Conservation (phyloP, 805 yeast species). For the Starmerella bombi region DNA sequence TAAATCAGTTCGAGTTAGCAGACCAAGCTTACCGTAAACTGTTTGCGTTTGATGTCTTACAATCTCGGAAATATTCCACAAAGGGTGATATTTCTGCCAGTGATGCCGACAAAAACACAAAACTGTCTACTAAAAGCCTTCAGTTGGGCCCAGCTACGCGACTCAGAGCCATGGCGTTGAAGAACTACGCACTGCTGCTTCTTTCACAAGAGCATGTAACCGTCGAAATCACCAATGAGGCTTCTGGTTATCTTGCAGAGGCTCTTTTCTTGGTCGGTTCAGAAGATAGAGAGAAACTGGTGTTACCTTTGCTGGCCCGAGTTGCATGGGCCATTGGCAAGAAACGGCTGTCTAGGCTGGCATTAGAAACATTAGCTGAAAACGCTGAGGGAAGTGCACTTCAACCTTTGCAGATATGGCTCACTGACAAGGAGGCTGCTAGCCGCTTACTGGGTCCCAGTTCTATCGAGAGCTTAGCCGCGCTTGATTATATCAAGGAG, state of each 20-base stretch:
- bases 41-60: constrained; percentile 56
- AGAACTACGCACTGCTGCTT: constrained; percentile 69
- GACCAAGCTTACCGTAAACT: constrained; percentile 44
- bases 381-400: constrained; percentile 14
- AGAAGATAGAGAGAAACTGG: constrained; percentile 14
- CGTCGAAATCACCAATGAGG: constrained; percentile 2
- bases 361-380: constrained; percentile 18
- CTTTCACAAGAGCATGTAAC: constrained; percentile 28
- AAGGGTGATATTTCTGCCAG: background rate
- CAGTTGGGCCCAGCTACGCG: constrained; percentile 39
- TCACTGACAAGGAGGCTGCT: background rate
- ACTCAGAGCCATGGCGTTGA: constrained; percentile 59
- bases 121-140: background rate
- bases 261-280: constrained; percentile 18
- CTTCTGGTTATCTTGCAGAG: constrained; percentile 9
- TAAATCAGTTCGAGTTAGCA: constrained; percentile 37
- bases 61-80: constrained; percentile 13
- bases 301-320: constrained; percentile 12
- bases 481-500: constrained; percentile 9
- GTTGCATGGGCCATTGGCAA: constrained; percentile 14
- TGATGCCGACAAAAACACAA: background rate
- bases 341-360: constrained; percentile 15
- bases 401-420: constrained; percentile 10
- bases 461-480: constrained; percentile 8
- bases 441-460: constrained; percentile 14